phyloP scores from a whole-genome alignment of 2,329 filamentous ascomycete genomes.

The Fusarium kyushuense region DNA sequence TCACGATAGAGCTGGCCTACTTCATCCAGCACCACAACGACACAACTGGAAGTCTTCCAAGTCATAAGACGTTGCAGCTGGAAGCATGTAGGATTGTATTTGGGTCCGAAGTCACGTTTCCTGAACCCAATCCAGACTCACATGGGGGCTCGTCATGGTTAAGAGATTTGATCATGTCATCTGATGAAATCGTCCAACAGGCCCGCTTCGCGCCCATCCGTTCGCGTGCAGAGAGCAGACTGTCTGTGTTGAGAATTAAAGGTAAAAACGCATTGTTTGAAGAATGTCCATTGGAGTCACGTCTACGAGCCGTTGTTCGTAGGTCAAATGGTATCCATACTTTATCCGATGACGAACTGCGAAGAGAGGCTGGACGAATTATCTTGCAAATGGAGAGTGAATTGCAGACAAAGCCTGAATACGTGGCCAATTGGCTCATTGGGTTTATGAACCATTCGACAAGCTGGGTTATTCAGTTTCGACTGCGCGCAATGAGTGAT shows the following conservation, averaged over 20 bases:
- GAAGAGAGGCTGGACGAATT: slow-evolving; percentile 26
- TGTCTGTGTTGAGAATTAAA: slow-evolving; percentile 25
- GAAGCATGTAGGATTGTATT: slow-evolving; percentile 40
- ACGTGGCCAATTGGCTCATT: slow-evolving; percentile 34
- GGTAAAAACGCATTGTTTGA: slow-evolving; percentile 37
- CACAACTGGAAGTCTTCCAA: slow-evolving; percentile 21
- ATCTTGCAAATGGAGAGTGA: slow-evolving; percentile 33
- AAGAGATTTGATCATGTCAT: slow-evolving; percentile 29
- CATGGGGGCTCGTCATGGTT: slow-evolving; percentile 25
- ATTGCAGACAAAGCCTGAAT: slow-evolving; percentile 26
- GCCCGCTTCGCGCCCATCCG: slow-evolving; percentile 31
- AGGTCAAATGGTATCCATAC: not conserved
- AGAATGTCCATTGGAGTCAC: slow-evolving; percentile 26
- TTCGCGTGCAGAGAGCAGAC: slow-evolving; percentile 25
- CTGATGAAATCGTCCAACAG: slow-evolving; percentile 19
- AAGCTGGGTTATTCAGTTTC: slow-evolving; percentile 23
- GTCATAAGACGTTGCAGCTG: slow-evolving; percentile 23
- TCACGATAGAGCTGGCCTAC: slow-evolving; percentile 39
- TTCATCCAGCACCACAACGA: slow-evolving; percentile 38
- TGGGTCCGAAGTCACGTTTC: slow-evolving; percentile 37
- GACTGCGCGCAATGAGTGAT: slow-evolving; percentile 14
- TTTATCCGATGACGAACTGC: slow-evolving; percentile 15
- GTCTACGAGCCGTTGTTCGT: slow-evolving; percentile 20
- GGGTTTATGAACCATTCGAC: slow-evolving; percentile 19
- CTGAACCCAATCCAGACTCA: slow-evolving; percentile 13